A percentile compares a stretch with the other conserved stretches of the same genome.
Evolutionary conservation across 2,329 filamentous ascomycete genomes (phyloP).

Genomic region (Beauveria scarabaeidicola): DNA sequence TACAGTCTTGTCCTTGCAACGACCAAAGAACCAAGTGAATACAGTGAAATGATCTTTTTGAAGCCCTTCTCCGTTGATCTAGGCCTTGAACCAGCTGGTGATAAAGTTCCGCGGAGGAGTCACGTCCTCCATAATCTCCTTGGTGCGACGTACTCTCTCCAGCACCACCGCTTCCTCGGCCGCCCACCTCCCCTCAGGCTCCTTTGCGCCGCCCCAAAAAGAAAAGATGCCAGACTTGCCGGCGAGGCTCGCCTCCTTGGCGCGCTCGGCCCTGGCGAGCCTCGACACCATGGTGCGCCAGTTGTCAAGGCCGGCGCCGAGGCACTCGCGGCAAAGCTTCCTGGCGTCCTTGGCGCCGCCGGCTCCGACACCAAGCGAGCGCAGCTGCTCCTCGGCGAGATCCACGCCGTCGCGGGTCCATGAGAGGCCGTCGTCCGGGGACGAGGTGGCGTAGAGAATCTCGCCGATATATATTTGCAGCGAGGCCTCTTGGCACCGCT

Average conservation of each 20-base stretch:
- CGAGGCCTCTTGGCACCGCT: conserved; percentile 76
- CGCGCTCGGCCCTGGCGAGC: conserved; percentile 46
- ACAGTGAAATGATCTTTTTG: neutral
- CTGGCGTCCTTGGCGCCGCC: conserved; percentile 23
- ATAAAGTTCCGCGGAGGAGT: conserved; percentile 28
- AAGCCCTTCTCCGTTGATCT: neutral
- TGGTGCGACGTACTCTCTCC: conserved; percentile 42
- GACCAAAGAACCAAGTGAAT: neutral
- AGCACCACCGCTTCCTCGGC: conserved; percentile 47
- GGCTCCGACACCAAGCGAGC: conserved; percentile 26
- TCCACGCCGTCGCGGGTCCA: conserved; percentile 90
- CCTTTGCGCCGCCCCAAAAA: conserved; percentile 28
- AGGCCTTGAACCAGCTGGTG: conserved; percentile 33
- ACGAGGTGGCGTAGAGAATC: conserved; percentile 65
- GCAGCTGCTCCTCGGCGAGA: conserved; percentile 61
- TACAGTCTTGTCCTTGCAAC: conserved; percentile 2
- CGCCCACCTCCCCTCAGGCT: conserved; percentile 39
- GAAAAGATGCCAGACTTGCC: conserved; percentile 25
- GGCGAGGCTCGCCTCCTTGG: conserved; percentile 24
- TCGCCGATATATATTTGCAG: conserved; percentile 89
- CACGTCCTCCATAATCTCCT: conserved; percentile 43
- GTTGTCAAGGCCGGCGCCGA: conserved; percentile 67
- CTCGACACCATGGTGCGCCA: conserved; percentile 73
- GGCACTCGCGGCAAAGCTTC: conserved; percentile 66
- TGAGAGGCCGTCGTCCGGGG: conserved; percentile 61